A percentile compares a stretch with the other conserved stretches of the same genome.
These are phyloP conservation scores for Cucurbita argyrosperma DNA, from an alignment of 306 rosid species.

Conservation along the genomic window DNA sequence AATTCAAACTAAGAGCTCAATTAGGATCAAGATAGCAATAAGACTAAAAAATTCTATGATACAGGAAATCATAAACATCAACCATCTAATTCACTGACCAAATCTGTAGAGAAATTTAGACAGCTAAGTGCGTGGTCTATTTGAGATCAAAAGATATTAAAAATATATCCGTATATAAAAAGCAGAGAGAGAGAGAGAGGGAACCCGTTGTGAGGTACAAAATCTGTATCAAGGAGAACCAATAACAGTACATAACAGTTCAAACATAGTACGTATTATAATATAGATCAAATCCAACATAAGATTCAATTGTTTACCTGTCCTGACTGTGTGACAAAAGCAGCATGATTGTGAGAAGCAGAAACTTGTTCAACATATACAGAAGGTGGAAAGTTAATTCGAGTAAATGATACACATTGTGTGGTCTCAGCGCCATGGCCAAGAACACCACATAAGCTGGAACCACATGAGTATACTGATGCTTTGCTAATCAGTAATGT, in stretches of 20 bases:
- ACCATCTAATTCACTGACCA: not conserved
- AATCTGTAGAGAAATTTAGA: not conserved
- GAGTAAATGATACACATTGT: conserved; percentile 58
- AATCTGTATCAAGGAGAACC: not conserved
- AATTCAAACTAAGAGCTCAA: not conserved
- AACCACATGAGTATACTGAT: conserved; percentile 78
- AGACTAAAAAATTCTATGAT: not conserved
- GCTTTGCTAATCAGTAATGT: conserved; percentile 66
- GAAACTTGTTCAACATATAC: conserved; percentile 60
- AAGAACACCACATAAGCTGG: conserved; percentile 77
- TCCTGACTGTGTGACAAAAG: conserved; percentile 69
- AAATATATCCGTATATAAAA: not conserved
- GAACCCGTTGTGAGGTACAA: not conserved
- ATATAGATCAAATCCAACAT: not conserved
- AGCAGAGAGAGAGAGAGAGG: not conserved
- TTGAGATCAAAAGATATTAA: not conserved
- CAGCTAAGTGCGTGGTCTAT: not conserved
- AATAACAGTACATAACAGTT: not conserved
- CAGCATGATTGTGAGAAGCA: conserved; percentile 84
- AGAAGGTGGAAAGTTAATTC: conserved; percentile 46
- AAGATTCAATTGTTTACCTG: conserved; percentile 38
- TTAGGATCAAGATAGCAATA: not conserved
- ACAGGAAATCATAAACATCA: not conserved
- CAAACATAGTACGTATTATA: not conserved
- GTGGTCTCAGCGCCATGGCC: conserved; percentile 84